Evolutionary conservation across 768 basidiomycete species (phyloP), one percentile per base, ranked within the genome.

Genomic region (Rhodotorula kratochvilovae): DNA sequence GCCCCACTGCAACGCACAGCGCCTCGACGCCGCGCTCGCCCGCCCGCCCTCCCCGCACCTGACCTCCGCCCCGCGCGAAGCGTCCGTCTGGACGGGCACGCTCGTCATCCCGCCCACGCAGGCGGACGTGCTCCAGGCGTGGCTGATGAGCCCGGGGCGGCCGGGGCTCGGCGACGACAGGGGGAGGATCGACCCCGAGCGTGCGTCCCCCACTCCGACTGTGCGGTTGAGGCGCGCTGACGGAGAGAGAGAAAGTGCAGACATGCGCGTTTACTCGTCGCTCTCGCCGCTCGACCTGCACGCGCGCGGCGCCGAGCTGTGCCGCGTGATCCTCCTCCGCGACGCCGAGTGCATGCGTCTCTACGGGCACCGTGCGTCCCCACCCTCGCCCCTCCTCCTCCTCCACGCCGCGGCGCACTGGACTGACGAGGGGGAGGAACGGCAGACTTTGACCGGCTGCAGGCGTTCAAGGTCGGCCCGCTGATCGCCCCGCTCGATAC

Each of bases 181-280:
- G 50, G 48, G 58, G n/a, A 21, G n/a, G 46, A 70, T 70, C 33
- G 63, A 70, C 39, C 51, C 71, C 5, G 66, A 72, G 16, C 71
- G 70, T 71, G 43, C 16, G 70, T 67, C 36, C 23, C n/a, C 2
- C 17, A 27, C n/a, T 27, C 63, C 39, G 19, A 35, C 46, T 50
- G 19, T 39, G n/a, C n/a, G n/a, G n/a, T n/a, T n/a, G n/a, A n/a
- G n/a, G n/a, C n/a, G n/a, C n/a, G n/a, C n/a, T n/a, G n/a, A n/a
- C n/a, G n/a, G n/a, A n/a, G n/a, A n/a, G n/a, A n/a, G n/a, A n/a
- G n/a, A n/a, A n/a, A n/a, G n/a, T n/a, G 23, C 46, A 71, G 70
- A 72, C 53, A 72, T 72, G 71, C 63, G 71, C 43, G 61, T 68
- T 53, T 72, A 72, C 39, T 68, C 66, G 33, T 68, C 66, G 36